These are phyloP conservation scores for Populus hybrid DNA, from an alignment of 441 rosid genomes.

Conservation along the genomic window DNA sequence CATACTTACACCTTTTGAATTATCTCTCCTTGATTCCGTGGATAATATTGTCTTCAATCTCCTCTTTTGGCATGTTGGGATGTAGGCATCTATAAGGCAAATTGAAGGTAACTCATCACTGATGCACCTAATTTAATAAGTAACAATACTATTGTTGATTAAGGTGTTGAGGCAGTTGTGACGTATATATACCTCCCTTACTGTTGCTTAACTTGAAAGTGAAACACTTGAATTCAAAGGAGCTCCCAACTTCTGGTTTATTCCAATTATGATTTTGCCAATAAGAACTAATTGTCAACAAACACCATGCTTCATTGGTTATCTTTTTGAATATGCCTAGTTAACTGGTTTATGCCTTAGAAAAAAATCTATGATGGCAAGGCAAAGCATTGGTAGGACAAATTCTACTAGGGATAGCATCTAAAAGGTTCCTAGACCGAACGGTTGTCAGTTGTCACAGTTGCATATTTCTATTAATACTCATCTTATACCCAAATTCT, in stretches of 20 bases:
- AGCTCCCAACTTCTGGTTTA: background rate
- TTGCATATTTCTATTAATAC: background rate
- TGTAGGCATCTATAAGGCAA: background rate
- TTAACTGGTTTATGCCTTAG: no score
- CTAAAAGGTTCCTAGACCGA: no score
- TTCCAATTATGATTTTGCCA: no score
- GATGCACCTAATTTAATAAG: background rate
- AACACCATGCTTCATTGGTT: no score
- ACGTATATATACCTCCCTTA: background rate
- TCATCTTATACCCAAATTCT: background rate
- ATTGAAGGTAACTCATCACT: background rate
- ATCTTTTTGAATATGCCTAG: no score
- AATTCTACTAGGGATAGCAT: no score
- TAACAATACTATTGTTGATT: background rate
- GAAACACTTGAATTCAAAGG: background rate
- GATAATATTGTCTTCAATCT: background rate
- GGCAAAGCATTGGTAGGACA: no score
- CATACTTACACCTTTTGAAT: background rate
- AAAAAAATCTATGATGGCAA: no score
- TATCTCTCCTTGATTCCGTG: background rate
- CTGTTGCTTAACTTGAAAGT: background rate
- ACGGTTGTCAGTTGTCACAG: background rate
- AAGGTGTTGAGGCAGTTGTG: background rate
- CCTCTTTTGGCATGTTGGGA: background rate
- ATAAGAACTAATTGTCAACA: no score